Base-by-base conservation (phyloP, 495 filamentous ascomycete genomes). In the Podospora pseudocomata region DNA sequence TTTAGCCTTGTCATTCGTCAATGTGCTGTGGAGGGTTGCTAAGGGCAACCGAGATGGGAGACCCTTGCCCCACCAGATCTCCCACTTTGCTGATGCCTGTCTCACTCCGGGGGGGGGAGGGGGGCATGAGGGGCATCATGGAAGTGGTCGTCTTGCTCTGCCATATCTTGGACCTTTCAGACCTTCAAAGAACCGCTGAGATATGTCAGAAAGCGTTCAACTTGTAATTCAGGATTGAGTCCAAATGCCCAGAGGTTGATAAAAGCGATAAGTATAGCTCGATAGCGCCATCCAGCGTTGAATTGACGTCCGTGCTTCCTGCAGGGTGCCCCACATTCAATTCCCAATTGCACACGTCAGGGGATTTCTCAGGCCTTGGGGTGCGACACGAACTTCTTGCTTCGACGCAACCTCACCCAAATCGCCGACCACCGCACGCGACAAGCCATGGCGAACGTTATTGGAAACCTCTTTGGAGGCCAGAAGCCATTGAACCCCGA, bases 401-500 rank as follows among this genome's bases (percentile, higher is more conserved):
- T 49, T 49, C 39, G 39, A 49, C 39, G 39, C 23, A 28, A 61
- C 30, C 27, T 19, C 65, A 65, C 30, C 30, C 58, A 49, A 49
- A 49, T 64, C 68, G 57, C 30, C 71, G 55, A 66, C 66, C 62
- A 69, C 60, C 58, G 58, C 63, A 65, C 56, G 53, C 34, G 53
- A 64, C n/a, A 71, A 67, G 77, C 73, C 65, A 92, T 92, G 90
- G 89, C 88, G 75, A 87, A 85, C 75, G 73, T 91, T 70, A 75
- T 92, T 74, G 88, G 89, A 77, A 87, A 87, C 76, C 76, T 91
- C 69, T 87, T 91, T 72, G 89, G 88, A 74, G 87, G 87, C 76
- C 80, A 81, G 68, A 85, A 87, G 81, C 76, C 86, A 68, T 79
- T 85, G 32, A 80, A 78, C 66, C 80, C 84, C 58, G 76, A 74